These are phyloP conservation scores for Didymella lethalis DNA, from an alignment of 2,329 filamentous ascomycete species.

Conservation along the genomic window DNA sequence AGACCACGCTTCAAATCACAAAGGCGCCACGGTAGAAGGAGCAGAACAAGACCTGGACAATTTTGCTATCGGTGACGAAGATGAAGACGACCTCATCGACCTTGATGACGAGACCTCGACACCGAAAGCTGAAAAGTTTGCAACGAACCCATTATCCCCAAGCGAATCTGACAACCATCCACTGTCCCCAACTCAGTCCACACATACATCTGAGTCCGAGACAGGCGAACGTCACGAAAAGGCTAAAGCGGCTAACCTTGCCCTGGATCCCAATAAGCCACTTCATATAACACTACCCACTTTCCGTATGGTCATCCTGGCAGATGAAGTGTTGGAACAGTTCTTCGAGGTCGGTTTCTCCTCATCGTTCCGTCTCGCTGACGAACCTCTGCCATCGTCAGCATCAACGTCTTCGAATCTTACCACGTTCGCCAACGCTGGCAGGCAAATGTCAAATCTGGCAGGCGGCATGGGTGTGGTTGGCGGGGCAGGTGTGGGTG, in stretches of 20 bases:
- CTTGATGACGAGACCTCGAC: conserved; percentile 56
- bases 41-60: conserved; percentile 56
- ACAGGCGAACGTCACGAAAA: conserved; percentile 55
- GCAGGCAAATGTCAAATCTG: conserved; percentile 55
- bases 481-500: conserved; percentile 57
- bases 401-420: conserved; percentile 71
- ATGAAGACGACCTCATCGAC: conserved; percentile 70
- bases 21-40: conserved; percentile 42
- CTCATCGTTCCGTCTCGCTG: conserved; percentile 86
- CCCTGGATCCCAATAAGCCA: conserved; percentile 90
- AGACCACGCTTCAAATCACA: conserved; percentile 71
- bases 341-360: conserved; percentile 98
- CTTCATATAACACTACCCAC: conserved; percentile 96
- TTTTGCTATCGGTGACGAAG: conserved; percentile 77
- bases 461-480: conserved; percentile 54
- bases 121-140: conserved; percentile 38
- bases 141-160: conserved; percentile 38
- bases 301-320: conserved; percentile 97
- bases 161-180: conserved; percentile 35
- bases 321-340: conserved; percentile 92
- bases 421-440: conserved; percentile 81
- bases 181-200: conserved; percentile 37
- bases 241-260: conserved; percentile 82
- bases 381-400: conserved; percentile 61
- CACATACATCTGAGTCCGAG: conserved; percentile 35